Evolutionary conservation across 2,329 filamentous ascomycete species (phyloP).

Genomic region (Fusarium hostae): DNA sequence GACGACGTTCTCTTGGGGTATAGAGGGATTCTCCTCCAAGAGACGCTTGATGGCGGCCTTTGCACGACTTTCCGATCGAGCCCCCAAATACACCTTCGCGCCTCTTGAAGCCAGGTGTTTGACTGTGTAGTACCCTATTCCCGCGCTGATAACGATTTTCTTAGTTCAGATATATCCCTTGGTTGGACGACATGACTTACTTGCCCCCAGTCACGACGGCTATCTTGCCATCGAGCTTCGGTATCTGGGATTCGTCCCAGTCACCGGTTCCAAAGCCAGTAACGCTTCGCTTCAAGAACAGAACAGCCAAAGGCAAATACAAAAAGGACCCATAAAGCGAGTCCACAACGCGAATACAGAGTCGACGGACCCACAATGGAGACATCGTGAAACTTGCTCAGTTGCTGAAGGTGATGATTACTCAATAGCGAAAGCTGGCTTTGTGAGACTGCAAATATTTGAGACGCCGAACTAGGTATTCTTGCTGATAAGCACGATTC

Average conservation of each 20-base stretch:
- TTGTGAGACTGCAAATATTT: neutral
- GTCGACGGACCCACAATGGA: neutral
- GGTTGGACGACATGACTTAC: neutral
- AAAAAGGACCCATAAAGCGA: neutral
- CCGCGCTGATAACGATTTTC: neutral
- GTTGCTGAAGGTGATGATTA: neutral
- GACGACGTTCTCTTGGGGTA: neutral
- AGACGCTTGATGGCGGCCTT: neutral
- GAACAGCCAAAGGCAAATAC: neutral
- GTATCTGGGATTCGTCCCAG: neutral
- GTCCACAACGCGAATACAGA: neutral
- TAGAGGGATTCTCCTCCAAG: neutral
- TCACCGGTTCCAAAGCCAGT: neutral
- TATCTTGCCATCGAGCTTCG: neutral
- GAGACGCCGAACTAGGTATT: neutral
- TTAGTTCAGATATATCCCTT: neutral
- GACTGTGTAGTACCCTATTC: neutral
- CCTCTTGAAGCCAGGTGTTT: neutral
- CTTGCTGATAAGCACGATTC: neutral
- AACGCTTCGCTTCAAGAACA: neutral
- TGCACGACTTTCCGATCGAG: neutral
- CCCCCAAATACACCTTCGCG: neutral
- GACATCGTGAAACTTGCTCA: neutral
- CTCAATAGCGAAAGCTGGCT: neutral
- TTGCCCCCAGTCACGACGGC: neutral